phyloP scores from a whole-genome alignment of 148 eudicot species.

The Polygonum maritimum region DNA sequence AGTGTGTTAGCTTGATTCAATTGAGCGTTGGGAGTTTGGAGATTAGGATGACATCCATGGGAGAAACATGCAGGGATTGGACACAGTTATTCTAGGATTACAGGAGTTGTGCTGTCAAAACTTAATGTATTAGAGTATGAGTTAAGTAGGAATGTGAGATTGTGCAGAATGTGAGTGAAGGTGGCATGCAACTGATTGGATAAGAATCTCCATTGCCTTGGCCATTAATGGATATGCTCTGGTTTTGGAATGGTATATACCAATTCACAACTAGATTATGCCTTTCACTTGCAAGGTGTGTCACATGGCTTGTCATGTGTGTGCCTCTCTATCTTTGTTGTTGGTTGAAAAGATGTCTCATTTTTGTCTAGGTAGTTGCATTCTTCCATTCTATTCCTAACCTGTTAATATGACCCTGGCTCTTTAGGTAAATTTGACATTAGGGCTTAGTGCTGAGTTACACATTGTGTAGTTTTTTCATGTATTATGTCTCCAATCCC shows the following conservation, averaged over 20 bases:
- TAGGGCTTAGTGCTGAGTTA: not conserved
- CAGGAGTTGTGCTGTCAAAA: not conserved
- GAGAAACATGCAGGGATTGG: not conserved
- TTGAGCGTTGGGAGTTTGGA: not conserved
- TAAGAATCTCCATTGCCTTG: not conserved
- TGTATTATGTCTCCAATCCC: not conserved
- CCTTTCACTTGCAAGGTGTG: not conserved
- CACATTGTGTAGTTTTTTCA: conserved; percentile 3
- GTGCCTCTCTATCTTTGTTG: not conserved
- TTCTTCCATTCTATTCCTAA: not conserved
- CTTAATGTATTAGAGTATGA: not conserved
- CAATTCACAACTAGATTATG: not conserved
- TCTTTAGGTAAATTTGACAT: not conserved
- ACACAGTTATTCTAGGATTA: not conserved
- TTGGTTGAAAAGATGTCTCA: not conserved
- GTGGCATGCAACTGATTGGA: not conserved
- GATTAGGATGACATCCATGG: not conserved
- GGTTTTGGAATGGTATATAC: not conserved
- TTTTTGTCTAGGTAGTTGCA: not conserved
- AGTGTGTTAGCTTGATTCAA: not conserved
- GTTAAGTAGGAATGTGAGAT: not conserved
- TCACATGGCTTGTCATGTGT: not conserved
- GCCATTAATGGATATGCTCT: not conserved
- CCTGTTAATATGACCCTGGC: not conserved
- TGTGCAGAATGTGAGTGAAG: not conserved